Conservation (phyloP, 768 basidiomycete genomes). For the Pleurotus ostreatus region DNA sequence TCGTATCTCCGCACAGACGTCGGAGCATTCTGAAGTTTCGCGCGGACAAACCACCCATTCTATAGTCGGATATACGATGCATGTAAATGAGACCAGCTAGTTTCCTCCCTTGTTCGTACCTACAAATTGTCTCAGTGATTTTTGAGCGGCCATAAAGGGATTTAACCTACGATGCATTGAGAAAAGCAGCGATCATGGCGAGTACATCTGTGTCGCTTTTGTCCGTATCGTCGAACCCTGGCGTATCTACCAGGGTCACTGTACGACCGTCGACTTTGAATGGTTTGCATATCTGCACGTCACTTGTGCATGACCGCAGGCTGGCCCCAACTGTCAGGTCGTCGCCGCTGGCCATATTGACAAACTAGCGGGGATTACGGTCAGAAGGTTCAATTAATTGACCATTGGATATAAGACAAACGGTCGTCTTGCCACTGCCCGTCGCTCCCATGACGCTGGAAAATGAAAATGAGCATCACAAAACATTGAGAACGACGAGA, state of each 20-base stretch:
- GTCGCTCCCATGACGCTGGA: constrained; percentile 3
- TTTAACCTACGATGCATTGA: constrained; percentile 17
- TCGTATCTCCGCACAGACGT: constrained; percentile 36
- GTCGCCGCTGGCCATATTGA: constrained; percentile 50
- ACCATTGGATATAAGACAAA: background rate
- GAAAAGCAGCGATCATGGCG: constrained; percentile 42
- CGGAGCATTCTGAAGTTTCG: constrained; percentile 41
- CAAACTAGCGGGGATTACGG: constrained; percentile 33
- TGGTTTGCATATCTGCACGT: constrained; percentile 36
- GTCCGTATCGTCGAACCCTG: constrained; percentile 54
- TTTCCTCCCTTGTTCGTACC: constrained; percentile 17
- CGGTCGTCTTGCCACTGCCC: constrained; percentile 6
- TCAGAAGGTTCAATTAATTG: background rate
- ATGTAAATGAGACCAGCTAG: constrained; percentile 37
- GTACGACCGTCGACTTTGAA: constrained; percentile 38
- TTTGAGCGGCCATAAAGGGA: background rate
- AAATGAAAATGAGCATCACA: background rate
- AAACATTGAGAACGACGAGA: background rate
- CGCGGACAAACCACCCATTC: constrained; percentile 30
- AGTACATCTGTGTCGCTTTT: constrained; percentile 45
- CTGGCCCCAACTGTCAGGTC: constrained; percentile 39
- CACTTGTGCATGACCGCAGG: constrained; percentile 47
- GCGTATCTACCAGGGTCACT: constrained; percentile 53
- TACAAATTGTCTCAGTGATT: background rate
- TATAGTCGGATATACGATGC: constrained; percentile 33